phyloP scores from a whole-genome alignment of 495 filamentous ascomycete genomes.

The Jackrogersella multiformis region DNA sequence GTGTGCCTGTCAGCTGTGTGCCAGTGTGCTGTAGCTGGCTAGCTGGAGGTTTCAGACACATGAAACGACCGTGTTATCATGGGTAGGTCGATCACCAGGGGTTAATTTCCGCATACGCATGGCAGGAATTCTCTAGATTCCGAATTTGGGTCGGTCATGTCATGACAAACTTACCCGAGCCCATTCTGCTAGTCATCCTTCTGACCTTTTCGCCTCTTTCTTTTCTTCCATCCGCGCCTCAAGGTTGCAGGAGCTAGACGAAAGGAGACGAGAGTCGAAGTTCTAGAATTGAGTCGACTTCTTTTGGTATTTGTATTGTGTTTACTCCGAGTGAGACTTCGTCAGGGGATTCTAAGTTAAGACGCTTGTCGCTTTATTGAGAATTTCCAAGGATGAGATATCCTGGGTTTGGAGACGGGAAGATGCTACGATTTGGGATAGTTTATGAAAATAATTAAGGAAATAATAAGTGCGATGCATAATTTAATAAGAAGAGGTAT shows the following conservation, averaged over 20 bases:
- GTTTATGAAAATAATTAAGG: not conserved
- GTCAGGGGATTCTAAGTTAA: not conserved
- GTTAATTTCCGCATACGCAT: constrained; percentile 33
- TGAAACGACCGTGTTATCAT: constrained; percentile 41
- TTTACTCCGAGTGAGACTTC: too few relatives aligned
- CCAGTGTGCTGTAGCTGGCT: too few relatives aligned
- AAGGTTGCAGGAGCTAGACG: not conserved
- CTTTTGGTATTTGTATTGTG: not conserved
- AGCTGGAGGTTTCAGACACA: constrained; percentile 45
- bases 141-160: constrained; percentile 33
- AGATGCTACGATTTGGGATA: not conserved
- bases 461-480: constrained; percentile 1
- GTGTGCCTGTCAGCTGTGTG: too few relatives aligned
- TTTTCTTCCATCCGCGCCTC: not conserved
- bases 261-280: not conserved
- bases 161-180: constrained; percentile 12
- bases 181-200: constrained; percentile 27
- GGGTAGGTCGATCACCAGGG: constrained; percentile 38
- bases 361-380: not conserved
- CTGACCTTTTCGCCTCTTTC: constrained; percentile 4
- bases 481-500: constrained; percentile 10
- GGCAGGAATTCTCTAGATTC: constrained; percentile 29
- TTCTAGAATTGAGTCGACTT: not conserved
- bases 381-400: not conserved
- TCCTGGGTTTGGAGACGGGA: not conserved